Percentiles rank a stretch among this genome's conserved stretches.
Conservation (phyloP, 495 filamentous ascomycete genomes). For the Hypoxylon fragiforme region DNA sequence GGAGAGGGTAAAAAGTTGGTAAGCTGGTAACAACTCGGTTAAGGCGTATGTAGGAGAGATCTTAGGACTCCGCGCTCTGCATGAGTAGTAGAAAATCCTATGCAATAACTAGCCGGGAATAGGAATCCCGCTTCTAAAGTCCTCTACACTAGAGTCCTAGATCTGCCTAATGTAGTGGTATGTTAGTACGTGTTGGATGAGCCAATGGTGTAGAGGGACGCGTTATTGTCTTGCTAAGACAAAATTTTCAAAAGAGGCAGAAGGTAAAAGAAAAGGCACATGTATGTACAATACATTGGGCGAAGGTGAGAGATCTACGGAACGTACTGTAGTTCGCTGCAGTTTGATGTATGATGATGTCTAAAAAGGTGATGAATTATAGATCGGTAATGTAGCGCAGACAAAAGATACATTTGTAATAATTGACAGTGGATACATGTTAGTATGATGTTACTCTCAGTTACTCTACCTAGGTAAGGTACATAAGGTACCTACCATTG, state of each 20-base stretch:
- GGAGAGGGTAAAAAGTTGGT: neutral
- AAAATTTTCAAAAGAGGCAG: slow-evolving; percentile 1
- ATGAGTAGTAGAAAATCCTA: slow-evolving; percentile 8
- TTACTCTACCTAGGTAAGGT: too few relatives aligned
- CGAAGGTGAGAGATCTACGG: slow-evolving; percentile 27
- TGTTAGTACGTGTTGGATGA: slow-evolving; percentile 21
- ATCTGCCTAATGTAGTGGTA: slow-evolving; percentile 36
- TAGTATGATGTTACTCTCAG: too few relatives aligned
- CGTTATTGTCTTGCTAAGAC: slow-evolving; percentile 19
- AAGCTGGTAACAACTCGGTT: neutral
- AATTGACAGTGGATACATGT: too few relatives aligned
- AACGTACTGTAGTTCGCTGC: slow-evolving; percentile 15
- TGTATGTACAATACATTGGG: too few relatives aligned
- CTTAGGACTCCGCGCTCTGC: slow-evolving; percentile 1
- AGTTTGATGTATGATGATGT: slow-evolving; percentile 22
- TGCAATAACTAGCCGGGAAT: slow-evolving; percentile 4
- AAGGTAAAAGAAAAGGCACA: slow-evolving; percentile 3
- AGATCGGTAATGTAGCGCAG: slow-evolving; percentile 14
- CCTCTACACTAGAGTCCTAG: slow-evolving; percentile 28
- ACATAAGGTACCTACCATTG: too few relatives aligned
- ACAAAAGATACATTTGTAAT: too few relatives aligned
- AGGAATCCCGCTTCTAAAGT: slow-evolving; percentile 14
- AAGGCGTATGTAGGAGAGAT: neutral
- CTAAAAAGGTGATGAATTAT: slow-evolving; percentile 20
- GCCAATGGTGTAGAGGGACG: slow-evolving; percentile 22